Base-by-base conservation (phyloP, 306 rosid genomes). In the Purshia tridentata region DNA sequence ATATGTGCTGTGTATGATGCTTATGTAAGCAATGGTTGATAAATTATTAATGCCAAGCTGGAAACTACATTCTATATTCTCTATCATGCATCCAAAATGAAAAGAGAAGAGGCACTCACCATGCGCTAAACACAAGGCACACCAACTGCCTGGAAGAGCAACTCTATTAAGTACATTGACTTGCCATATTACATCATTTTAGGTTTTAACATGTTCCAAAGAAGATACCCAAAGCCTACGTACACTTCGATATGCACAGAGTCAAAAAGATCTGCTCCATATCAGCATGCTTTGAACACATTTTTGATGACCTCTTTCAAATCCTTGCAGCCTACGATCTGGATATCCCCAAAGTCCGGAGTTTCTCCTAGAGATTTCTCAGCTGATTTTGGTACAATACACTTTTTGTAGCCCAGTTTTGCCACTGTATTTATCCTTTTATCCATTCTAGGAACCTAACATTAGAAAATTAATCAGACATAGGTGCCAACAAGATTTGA, bases 361-460 rank as follows among this genome's bases (percentile, higher is more conserved):
- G 67, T n/a, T 81, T 73, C 88, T 78, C 67, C 88, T 40, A 84
- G 13, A 20, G 60, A 67, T 9, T 90, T 76, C 80, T 69, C 89
- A 23, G 93, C 88, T 78, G 86, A 83, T 73, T 84, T 85, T 1
- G 93, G 99, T 6, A 91, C 84, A 53, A 94, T 76, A 80, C 98
- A 86, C 51, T 52, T 83, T 69, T 70, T 85, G 84, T 89, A 91
- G 42, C 99, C 99, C 78, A 91, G 77, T 86, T 94, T 89, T 0
- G 89, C 91, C 76, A 91, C 60, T 3, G 91, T 86, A 64, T 84
- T 55, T 22, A 94, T 73, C 81, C 99, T 89, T 88, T 84, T 94
- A 45, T 94, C 99, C 85, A 89, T 86, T 76, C 89, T 80, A 69
- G 96, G 81, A 52, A 94, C 98, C 98, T 93, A 83, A 45, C 60